Conservation (phyloP, 139 green algal species). For the Chlorella sp. region DNA sequence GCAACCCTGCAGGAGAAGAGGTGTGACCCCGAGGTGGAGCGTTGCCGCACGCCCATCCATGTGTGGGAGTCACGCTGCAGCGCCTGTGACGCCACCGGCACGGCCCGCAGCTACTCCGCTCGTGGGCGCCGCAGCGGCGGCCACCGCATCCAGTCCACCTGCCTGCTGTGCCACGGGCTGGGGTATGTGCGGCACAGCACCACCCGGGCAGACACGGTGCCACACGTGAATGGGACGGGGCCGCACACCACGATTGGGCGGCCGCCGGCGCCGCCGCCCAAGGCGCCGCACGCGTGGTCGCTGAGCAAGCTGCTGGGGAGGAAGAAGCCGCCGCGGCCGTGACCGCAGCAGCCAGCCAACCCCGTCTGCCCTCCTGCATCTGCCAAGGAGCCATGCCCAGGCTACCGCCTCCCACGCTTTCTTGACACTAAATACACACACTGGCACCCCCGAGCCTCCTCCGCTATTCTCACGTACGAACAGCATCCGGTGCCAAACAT, state of each 20-base stretch:
- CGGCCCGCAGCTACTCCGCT: background rate
- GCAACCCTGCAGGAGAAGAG: background rate
- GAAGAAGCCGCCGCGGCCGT: background rate
- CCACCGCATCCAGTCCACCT: background rate
- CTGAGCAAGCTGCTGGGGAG: background rate
- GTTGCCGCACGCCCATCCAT: conserved; percentile 27
- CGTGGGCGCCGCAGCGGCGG: background rate
- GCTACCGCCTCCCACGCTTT: too few relatives aligned
- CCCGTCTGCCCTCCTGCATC: background rate
- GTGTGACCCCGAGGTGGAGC: background rate
- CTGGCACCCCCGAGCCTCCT: too few relatives aligned
- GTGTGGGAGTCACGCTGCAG: conserved; percentile 25
- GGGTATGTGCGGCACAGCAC: conserved; percentile 34
- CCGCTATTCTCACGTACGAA: too few relatives aligned
- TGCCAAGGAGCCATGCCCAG: background rate
- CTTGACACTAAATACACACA: too few relatives aligned
- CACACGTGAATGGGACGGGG: conserved; percentile 16
- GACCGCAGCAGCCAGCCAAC: background rate
- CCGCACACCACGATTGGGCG: conserved; percentile 27
- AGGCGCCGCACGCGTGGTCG: background rate
- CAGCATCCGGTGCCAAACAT: too few relatives aligned
- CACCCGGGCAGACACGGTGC: background rate
- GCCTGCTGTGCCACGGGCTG: conserved; percentile 28
- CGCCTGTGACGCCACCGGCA: conserved; percentile 2
- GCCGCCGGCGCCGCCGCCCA: background rate